Evolutionary conservation across 2,329 filamentous ascomycete species (phyloP).

Genomic region (Talaromyces islandicus): DNA sequence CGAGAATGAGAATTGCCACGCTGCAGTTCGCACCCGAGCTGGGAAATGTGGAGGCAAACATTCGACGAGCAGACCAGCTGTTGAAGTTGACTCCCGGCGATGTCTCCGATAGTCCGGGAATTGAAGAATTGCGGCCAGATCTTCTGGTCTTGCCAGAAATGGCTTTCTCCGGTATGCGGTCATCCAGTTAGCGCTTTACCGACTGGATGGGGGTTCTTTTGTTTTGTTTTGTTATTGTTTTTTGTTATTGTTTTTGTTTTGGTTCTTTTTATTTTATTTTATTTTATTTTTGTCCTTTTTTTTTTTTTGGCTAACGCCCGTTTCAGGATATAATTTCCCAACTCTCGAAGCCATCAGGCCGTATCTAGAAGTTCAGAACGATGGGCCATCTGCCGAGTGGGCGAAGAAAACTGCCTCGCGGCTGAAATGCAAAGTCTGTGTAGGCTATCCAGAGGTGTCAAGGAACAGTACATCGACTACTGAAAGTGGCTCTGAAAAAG

Average conservation of each 20-base stretch:
- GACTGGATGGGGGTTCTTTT: background rate
- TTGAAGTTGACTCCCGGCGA: slow-evolving; percentile 21
- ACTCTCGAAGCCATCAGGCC: slow-evolving; percentile 52
- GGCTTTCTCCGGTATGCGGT: slow-evolving; percentile 50
- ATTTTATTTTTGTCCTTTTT: no score
- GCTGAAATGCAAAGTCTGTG: slow-evolving; percentile 54
- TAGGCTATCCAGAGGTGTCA: slow-evolving; percentile 56
- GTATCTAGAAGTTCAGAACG: slow-evolving; percentile 53
- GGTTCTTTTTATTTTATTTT: no score
- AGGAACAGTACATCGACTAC: background rate
- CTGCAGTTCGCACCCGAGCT: slow-evolving; percentile 40
- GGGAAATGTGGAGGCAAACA: slow-evolving; percentile 41
- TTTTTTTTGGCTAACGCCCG: background rate
- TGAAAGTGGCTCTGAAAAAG: background rate
- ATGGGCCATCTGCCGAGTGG: slow-evolving; percentile 53
- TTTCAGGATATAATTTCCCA: slow-evolving; percentile 57
- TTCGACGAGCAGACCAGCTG: slow-evolving; percentile 37
- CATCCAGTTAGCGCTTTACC: background rate
- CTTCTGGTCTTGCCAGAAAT: slow-evolving; percentile 58
- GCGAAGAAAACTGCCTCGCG: slow-evolving; percentile 50
- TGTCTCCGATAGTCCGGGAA: slow-evolving; percentile 7
- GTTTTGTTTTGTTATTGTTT: no score
- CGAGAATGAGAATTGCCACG: slow-evolving; percentile 41
- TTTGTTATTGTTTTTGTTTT: no score
- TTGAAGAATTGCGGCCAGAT: slow-evolving; percentile 38